A percentile compares a stretch with the other conserved stretches of the same genome.
These are phyloP conservation scores for Pholiota molesta DNA, from an alignment of 768 basidiomycete genomes.

Conservation along the genomic window DNA sequence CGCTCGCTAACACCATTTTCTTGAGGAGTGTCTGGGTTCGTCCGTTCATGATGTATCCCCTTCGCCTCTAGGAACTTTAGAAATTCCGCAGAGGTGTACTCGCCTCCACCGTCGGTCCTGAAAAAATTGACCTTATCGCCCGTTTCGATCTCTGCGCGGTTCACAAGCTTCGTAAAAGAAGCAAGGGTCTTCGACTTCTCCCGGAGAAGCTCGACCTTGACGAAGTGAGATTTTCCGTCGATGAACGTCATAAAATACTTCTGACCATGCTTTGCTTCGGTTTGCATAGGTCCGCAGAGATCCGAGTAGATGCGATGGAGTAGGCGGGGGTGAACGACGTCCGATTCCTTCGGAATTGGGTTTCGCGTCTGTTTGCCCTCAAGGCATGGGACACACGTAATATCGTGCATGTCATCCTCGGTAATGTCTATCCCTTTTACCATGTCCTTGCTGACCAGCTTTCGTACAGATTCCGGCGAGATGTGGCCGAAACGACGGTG, in stretches of 20 bases:
- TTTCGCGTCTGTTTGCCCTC: not conserved
- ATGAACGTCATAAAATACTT: slow-evolving; percentile 12
- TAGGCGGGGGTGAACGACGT: slow-evolving; percentile 1
- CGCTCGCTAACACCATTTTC: slow-evolving; percentile 10
- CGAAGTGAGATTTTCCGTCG: slow-evolving; percentile 9
- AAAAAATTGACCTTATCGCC: slow-evolving; percentile 1
- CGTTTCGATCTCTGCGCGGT: slow-evolving; percentile 8
- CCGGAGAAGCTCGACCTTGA: slow-evolving; percentile 4
- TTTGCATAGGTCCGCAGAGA: slow-evolving; percentile 6
- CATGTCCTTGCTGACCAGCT: slow-evolving; percentile 11
- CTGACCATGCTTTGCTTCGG: slow-evolving; percentile 10
- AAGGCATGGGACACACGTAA: slow-evolving; percentile 2
- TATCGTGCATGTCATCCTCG: slow-evolving; percentile 1
- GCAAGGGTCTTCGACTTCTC: slow-evolving; percentile 3
- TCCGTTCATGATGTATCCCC: not conserved
- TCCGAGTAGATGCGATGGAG: slow-evolving; percentile 6
- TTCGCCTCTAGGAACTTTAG: not conserved
- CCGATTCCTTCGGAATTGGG: not conserved
- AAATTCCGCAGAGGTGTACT: slow-evolving; percentile 10
- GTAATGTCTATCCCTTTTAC: slow-evolving; percentile 15
- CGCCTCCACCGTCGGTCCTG: slow-evolving; percentile 6
- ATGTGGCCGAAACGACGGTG: slow-evolving; percentile 10
- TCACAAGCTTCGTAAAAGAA: not conserved
- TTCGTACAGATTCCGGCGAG: slow-evolving; percentile 6
- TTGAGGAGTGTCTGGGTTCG: not conserved